These are phyloP conservation scores for Biscutella laevigata DNA, from an alignment of 441 rosid species.

Conservation along the genomic window DNA sequence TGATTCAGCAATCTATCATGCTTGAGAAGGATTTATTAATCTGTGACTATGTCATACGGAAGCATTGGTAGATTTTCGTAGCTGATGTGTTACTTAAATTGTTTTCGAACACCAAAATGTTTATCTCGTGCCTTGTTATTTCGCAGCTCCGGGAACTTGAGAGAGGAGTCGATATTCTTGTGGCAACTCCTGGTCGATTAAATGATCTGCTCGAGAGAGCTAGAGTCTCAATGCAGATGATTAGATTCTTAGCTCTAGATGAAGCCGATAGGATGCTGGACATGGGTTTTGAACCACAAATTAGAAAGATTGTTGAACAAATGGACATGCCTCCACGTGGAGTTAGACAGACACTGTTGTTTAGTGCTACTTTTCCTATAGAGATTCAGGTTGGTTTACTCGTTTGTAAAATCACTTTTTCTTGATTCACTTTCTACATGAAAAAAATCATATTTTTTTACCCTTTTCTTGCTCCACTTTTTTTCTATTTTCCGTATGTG, in stretches of 20 bases:
- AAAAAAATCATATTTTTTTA: not conserved
- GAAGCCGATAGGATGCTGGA: constrained; percentile 68
- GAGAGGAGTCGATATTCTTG: constrained; percentile 57
- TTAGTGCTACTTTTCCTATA: constrained; percentile 59
- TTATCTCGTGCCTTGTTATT: constrained; percentile 13
- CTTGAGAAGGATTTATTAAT: not conserved
- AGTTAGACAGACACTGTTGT: constrained; percentile 50
- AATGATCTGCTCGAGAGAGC: constrained; percentile 59
- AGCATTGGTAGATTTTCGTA: not conserved
- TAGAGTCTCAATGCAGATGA: constrained; percentile 49
- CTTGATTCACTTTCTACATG: not conserved
- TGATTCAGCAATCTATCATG: not conserved
- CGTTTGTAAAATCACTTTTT: not conserved
- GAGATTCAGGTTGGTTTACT: constrained; percentile 44
- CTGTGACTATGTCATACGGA: constrained; percentile 1
- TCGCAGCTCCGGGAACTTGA: constrained; percentile 55
- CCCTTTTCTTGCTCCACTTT: not conserved
- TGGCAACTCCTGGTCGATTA: constrained; percentile 59
- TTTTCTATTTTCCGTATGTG: not conserved
- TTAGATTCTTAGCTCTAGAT: constrained; percentile 48
- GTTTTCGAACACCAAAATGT: not conserved
- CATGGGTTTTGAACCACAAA: constrained; percentile 69
- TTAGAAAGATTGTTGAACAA: constrained; percentile 55
- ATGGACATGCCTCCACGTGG: constrained; percentile 62
- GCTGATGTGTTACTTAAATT: not conserved